A percentile compares a stretch with the other conserved stretches of the same genome.
These are phyloP conservation scores for Lactarius psammicola DNA, from an alignment of 768 basidiomycete species.

Conservation along the genomic window DNA sequence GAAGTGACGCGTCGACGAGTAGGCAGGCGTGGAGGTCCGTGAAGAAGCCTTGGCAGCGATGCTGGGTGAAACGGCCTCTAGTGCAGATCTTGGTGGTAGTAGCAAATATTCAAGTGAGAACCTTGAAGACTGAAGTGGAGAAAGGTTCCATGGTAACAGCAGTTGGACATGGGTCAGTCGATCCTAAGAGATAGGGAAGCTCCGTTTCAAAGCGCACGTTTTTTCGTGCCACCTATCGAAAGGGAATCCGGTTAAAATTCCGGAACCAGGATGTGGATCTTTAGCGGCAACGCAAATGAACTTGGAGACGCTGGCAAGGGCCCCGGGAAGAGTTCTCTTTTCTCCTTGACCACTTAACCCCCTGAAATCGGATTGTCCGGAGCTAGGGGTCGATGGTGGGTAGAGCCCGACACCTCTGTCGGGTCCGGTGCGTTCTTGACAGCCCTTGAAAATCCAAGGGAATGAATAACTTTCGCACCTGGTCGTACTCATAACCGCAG, in stretches of 20 bases:
- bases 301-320: slow-evolving; percentile 58
- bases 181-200: slow-evolving; percentile 75
- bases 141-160: slow-evolving; percentile 86
- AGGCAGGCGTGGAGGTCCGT: slow-evolving; percentile 76
- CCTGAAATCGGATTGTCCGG: slow-evolving; percentile 74
- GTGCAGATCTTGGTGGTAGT: slow-evolving; percentile 88
- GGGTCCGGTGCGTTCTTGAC: slow-evolving; percentile 72
- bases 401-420: slow-evolving; percentile 69
- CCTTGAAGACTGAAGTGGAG: slow-evolving; percentile 87
- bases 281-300: slow-evolving; percentile 69
- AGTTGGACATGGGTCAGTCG: slow-evolving; percentile 85
- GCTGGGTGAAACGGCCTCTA: slow-evolving; percentile 73
- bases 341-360: slow-evolving; percentile 71
- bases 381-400: slow-evolving; percentile 71
- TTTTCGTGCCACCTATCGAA: slow-evolving; percentile 59
- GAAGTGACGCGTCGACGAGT: slow-evolving; percentile 70
- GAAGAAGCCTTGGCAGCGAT: slow-evolving; percentile 77
- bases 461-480: slow-evolving; percentile 66
- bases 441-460: slow-evolving; percentile 81
- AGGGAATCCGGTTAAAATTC: slow-evolving; percentile 79
- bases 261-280: slow-evolving; percentile 71
- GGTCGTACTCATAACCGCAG: slow-evolving; percentile 78
- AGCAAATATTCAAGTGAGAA: slow-evolving; percentile 87
- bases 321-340: slow-evolving; percentile 79
- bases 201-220: slow-evolving; percentile 68